phyloP scores from a whole-genome alignment of 768 basidiomycete genomes.

The Termitomyces sp. region DNA sequence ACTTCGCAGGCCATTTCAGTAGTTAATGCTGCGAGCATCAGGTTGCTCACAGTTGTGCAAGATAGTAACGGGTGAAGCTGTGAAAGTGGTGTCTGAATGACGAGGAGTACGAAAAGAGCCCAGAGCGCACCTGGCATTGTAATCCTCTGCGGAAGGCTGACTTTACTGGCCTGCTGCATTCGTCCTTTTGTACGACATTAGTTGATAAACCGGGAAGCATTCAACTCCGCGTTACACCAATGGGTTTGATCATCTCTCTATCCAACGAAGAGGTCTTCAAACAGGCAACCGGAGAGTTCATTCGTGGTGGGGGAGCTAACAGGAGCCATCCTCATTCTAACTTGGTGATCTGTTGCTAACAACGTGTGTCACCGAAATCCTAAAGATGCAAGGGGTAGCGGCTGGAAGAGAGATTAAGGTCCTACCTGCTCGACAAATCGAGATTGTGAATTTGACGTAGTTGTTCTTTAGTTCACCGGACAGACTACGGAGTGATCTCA shows the following conservation, averaged over 20 bases:
- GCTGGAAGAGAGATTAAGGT: not conserved
- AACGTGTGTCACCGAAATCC: not conserved
- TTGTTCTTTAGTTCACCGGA: not conserved
- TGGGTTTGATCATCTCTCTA: conserved; percentile 1
- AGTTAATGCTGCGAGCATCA: not conserved
- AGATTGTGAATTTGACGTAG: not conserved
- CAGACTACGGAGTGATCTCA: conserved; percentile 1
- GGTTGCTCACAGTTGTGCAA: conserved; percentile 47
- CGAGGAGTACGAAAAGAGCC: not conserved
- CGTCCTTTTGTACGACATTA: conserved; percentile 21
- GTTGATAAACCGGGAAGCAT: conserved; percentile 8
- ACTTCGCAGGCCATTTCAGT: conserved; percentile 21
- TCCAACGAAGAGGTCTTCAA: conserved; percentile 12
- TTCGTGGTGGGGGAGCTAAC: conserved; percentile 6
- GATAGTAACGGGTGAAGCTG: conserved; percentile 25
- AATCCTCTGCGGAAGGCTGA: not conserved
- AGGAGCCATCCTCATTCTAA: conserved; percentile 8
- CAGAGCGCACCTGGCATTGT: conserved; percentile 22
- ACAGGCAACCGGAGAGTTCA: conserved; percentile 10
- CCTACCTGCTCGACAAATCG: not conserved
- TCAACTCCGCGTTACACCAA: conserved; percentile 12
- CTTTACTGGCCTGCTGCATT: not conserved
- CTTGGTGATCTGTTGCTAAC: conserved; percentile 11
- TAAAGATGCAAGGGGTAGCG: not conserved
- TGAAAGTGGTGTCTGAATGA: not conserved